Evolutionary conservation across 768 basidiomycete genomes (phyloP), one percentile per base, ranked within the genome.

Genomic region (Lentinula guzmanii): DNA sequence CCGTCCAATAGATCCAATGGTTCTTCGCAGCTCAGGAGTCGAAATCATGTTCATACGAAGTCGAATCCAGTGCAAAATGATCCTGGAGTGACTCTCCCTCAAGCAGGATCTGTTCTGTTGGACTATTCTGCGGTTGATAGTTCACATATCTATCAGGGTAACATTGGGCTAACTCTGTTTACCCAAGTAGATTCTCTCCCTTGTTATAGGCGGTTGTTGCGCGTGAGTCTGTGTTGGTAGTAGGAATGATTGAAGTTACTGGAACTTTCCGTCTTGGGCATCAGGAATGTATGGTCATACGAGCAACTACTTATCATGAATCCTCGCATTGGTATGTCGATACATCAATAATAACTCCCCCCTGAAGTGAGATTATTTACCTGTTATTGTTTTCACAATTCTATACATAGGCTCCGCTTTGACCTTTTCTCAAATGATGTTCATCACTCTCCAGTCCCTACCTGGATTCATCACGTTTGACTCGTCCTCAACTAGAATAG

Each of bases 191-290:
- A 77, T 84, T 21, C 69, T 90, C 21, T 76, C 79, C 1, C 77
- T 90, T 65, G 85, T 93, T 4, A 82, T 93, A 65, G 91, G 91
- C 24, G 91, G 92, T 18, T 94, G 92, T 68, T 94, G 92, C 81
- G 78, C 86, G 87, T 89, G 72, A 58, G 86, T 81, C n/a, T 31
- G 37, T 55, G 39, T 68, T 37, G 54, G 66, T 65, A 28, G 28
- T 28, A 28, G 10, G 45, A 28, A n/a, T 21, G 37, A 56, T 39
- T 34, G 37, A 18, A 13, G 28, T 31, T 62, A 31, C 10, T 55
- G 33, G 28, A 5, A 16, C 24, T 51, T 8, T 10, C 11, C n/a
- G 24, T 18, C 16, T 56, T 48, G 53, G 41, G 13, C 34, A 57
- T 28, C 64, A 90, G 88, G 28, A 93, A 93, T 70, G 90, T 91